Evolutionary conservation across 345 rosid species (phyloP), one percentile per base, ranked within the genome.

Genomic region (Euphorbia tirucalli): DNA sequence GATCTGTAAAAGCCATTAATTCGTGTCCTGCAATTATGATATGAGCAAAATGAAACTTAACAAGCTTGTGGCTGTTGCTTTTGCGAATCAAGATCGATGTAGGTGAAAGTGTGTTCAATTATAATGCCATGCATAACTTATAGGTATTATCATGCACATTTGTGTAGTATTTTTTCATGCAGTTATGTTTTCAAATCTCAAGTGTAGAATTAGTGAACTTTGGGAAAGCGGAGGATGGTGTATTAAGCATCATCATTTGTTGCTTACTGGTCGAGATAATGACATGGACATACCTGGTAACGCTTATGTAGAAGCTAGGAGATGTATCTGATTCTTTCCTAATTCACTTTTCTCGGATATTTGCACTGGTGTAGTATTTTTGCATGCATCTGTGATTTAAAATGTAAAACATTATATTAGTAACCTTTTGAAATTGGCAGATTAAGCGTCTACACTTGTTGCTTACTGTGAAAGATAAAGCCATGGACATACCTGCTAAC

Each of bases 281-380:
- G 96, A 96, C 68, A 85, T 90, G 91, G 97, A 91, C 79, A 80
- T 94, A 74, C 98, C 98, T 65, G 46, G 6, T 41, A 41, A 6
- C 13, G 81, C 79, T 35, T 91, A 94, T 73, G 68, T 94, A 73
- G 97, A 94, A 41, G 98, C 97, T 76, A 84, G 84, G 57, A 85
- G 97, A 65, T 95, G 97, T 56, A 77, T 94, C 68, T 91, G 95
- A 50, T 94, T 91, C 86, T 94, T 91, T 79, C 96, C 97, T 70
- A 90, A 97, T 75, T 94, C 98, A 39, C 90, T 94, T 75, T 94
- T 94, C 79, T 87, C 88, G 87, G 88, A 87, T 82, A 90, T 94
- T 90, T 96, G 95, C 0, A 74, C 66, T 49, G 92, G 15, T 9
- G 9, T 52, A 52, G 11, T 52, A 4, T 41, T 10, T 65, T 66